phyloP scores from a whole-genome alignment of 2,329 filamentous ascomycete species.

The Blastomyces percursus region DNA sequence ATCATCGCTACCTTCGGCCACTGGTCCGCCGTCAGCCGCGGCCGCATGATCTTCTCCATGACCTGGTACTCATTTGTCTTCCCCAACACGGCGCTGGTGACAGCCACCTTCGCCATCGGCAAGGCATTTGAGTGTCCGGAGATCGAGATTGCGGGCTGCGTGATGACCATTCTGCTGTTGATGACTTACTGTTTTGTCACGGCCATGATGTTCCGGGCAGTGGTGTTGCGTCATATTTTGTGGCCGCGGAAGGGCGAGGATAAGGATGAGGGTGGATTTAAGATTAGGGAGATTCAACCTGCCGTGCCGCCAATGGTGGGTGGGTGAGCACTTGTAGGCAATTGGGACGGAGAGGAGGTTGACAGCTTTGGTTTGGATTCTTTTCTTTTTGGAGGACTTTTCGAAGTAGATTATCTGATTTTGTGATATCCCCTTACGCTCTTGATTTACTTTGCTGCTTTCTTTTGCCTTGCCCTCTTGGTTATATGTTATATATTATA shows the following conservation, averaged over 20 bases:
- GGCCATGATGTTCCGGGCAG: conserved; percentile 57
- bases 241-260: conserved; percentile 65
- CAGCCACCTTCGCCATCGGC: conserved; percentile 61
- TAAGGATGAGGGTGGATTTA: conserved; percentile 50
- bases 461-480: background rate
- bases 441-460: background rate
- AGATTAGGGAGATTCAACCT: conserved; percentile 24
- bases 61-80: conserved; percentile 79
- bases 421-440: background rate
- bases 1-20: conserved; percentile 67
- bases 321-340: background rate
- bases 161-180: conserved; percentile 55
- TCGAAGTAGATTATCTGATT: background rate
- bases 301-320: conserved; percentile 1
- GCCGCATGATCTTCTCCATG: conserved; percentile 65
- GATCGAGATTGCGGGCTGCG: conserved; percentile 57
- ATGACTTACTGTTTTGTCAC: conserved; percentile 60
- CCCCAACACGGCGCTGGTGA: conserved; percentile 63
- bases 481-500: background rate
- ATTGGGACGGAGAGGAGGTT: background rate
- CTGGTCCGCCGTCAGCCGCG: conserved; percentile 52
- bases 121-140: conserved; percentile 48
- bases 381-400: background rate
- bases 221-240: conserved; percentile 55
- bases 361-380: background rate